A percentile compares a stretch with the other conserved stretches of the same genome.
phyloP scores from a whole-genome alignment of 2,329 filamentous ascomycete genomes.

The Cladosporium colombiae region DNA sequence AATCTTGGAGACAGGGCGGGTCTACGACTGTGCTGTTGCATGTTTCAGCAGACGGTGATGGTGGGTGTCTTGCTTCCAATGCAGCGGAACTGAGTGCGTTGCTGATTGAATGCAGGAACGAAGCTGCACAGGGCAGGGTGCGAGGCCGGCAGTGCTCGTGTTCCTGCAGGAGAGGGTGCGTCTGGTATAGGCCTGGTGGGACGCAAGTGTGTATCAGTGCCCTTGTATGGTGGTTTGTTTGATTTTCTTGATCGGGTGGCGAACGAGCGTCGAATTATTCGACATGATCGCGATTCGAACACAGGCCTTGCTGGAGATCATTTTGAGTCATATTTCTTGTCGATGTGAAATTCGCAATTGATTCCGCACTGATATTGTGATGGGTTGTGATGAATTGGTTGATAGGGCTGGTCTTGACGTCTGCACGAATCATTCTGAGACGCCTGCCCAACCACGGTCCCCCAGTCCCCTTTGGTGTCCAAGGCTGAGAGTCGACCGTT shows the following conservation, averaged over 20 bases:
- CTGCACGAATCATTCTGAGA: conserved; percentile 11
- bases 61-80: not conserved
- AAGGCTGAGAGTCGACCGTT: not conserved
- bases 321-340: not conserved
- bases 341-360: not conserved
- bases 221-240: not conserved
- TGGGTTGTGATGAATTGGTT: not conserved
- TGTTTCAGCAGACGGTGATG: conserved; percentile 9
- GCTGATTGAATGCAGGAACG: conserved; percentile 19
- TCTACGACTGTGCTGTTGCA: conserved; percentile 19
- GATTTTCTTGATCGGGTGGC: not conserved
- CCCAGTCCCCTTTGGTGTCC: not conserved
- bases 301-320: not conserved
- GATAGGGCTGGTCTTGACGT: conserved; percentile 6
- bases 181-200: conserved; percentile 8
- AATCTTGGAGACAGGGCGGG: not conserved
- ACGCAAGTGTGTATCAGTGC: not conserved
- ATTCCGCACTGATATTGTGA: not conserved
- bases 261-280: not conserved
- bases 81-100: not conserved
- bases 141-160: not conserved
- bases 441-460: not conserved
- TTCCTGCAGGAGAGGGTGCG: conserved; percentile 7
- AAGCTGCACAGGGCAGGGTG: conserved; percentile 16
- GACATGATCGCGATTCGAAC: not conserved